phyloP scores from a whole-genome alignment of 345 rosid species.

The Lepidium africanum region DNA sequence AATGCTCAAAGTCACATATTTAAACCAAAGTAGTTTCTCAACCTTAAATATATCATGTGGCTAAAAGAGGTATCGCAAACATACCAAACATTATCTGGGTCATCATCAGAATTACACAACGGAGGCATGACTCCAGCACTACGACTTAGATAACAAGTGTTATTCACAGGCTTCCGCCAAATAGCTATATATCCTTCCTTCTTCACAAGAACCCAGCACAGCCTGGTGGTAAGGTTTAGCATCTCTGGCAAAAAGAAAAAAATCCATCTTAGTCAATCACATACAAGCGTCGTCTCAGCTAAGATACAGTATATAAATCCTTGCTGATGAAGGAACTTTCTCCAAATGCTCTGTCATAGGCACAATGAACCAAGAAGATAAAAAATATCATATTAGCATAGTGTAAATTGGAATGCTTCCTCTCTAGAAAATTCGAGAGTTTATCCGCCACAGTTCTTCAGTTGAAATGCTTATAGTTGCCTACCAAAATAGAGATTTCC shows the following conservation, averaged over 20 bases:
- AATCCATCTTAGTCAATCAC: neutral
- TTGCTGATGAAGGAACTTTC: neutral
- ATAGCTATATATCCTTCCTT: conserved; percentile 94
- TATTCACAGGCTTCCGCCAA: conserved; percentile 81
- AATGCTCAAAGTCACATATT: neutral
- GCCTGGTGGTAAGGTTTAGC: conserved; percentile 75
- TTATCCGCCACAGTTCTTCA: neutral
- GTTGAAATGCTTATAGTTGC: neutral
- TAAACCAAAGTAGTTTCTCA: neutral
- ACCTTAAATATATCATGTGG: neutral
- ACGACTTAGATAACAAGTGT: conserved; percentile 79
- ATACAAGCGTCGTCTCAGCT: neutral
- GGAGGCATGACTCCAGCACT: conserved; percentile 58
- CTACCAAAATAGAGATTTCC: neutral
- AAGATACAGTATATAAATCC: neutral
- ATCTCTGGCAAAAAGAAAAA: conserved; percentile 56
- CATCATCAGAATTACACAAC: conserved; percentile 65
- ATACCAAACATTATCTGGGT: conserved; percentile 91
- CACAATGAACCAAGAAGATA: neutral
- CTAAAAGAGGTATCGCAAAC: neutral
- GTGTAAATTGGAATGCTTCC: neutral
- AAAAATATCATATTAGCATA: neutral
- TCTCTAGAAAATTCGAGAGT: neutral
- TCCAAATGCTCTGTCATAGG: neutral
- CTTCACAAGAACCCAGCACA: conserved; percentile 93